phyloP scores from a whole-genome alignment of 805 yeast species.

The Monosporozyma servazzii region DNA sequence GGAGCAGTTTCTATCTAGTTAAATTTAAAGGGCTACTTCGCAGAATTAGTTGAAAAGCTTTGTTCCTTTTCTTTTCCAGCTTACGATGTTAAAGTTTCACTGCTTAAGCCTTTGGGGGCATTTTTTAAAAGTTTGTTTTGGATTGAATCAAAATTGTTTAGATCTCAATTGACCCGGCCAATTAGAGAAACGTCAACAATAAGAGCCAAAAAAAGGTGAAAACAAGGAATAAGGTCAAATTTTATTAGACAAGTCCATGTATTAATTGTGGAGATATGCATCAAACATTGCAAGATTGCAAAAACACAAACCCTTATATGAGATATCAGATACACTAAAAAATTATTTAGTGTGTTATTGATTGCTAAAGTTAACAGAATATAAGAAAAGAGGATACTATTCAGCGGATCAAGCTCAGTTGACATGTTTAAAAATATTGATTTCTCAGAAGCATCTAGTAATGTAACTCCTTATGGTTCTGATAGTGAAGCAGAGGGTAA shows the following conservation, averaged over 20 bases:
- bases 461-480: conserved; percentile 5
- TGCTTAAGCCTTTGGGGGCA: background rate
- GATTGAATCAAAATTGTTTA: background rate
- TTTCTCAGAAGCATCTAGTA: conserved; percentile 1
- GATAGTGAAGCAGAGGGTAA: conserved; percentile 4
- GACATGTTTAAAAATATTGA: conserved; percentile 7
- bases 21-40: background rate
- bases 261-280: background rate
- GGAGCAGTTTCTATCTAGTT: background rate
- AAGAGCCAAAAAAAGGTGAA: background rate
- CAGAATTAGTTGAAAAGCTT: background rate
- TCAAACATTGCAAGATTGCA: background rate
- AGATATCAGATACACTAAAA: background rate
- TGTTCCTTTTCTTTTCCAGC: background rate
- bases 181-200: background rate
- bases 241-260: background rate
- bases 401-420: background rate
- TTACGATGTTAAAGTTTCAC: background rate
- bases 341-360: background rate
- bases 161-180: background rate
- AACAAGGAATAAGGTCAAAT: background rate
- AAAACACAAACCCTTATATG: background rate
- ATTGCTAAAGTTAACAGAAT: background rate
- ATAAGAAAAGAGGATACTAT: background rate
- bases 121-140: background rate